These are phyloP conservation scores for Pythium plurisporium DNA, from an alignment of 352 stramenopile genomes.

Conservation along the genomic window DNA sequence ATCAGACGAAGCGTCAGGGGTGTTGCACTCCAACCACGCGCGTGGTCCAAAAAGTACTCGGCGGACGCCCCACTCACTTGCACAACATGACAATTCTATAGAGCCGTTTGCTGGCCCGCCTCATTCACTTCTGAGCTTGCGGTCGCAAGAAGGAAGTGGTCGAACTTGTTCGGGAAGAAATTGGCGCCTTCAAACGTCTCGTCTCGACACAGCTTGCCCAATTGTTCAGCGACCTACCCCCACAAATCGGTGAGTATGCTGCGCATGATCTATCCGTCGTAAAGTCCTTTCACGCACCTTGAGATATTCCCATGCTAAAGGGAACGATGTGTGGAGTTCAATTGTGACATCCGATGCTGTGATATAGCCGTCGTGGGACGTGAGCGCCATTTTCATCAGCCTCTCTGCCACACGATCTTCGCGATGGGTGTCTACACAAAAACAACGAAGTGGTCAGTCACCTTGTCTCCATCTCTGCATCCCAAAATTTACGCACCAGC, in stretches of 20 bases:
- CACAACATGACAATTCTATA: not conserved
- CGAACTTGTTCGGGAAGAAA: constrained; percentile 91
- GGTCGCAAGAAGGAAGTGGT: constrained; percentile 4
- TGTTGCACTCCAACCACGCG: too few relatives aligned
- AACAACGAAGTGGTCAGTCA: not conserved
- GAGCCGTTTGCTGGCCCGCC: not conserved
- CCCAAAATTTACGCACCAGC: constrained; percentile 40
- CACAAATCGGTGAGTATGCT: too few relatives aligned
- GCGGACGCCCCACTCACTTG: too few relatives aligned
- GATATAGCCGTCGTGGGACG: constrained; percentile 71
- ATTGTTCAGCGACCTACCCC: constrained; percentile 86
- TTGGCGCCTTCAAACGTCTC: constrained; percentile 93
- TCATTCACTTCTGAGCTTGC: constrained; percentile 4
- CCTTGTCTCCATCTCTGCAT: not conserved
- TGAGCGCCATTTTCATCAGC: constrained; percentile 71
- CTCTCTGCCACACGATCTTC: constrained; percentile 77
- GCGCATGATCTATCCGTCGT: too few relatives aligned
- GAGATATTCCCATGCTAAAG: constrained; percentile 95
- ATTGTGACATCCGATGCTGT: constrained; percentile 90
- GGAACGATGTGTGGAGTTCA: constrained; percentile 90
- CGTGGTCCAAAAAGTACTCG: too few relatives aligned
- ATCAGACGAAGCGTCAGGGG: too few relatives aligned
- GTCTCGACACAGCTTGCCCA: constrained; percentile 93
- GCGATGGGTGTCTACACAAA: constrained; percentile 62
- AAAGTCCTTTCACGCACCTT: constrained; percentile 40